Evolutionary conservation across 2,329 filamentous ascomycete species (phyloP), one percentile per base, ranked within the genome.

Genomic region (Amesomyces nigricolor): DNA sequence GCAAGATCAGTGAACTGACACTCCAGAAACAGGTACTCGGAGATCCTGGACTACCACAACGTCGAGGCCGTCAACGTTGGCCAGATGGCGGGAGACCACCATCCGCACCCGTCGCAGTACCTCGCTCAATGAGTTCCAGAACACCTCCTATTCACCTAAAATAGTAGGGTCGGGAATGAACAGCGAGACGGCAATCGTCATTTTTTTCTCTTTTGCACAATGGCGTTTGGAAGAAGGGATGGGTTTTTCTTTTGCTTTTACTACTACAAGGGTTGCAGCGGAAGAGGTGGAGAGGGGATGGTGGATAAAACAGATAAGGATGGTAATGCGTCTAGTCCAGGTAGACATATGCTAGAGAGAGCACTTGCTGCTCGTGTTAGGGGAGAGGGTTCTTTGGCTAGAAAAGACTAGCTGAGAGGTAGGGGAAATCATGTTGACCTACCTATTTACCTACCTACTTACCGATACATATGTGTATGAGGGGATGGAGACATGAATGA

Each of bases 31-130:
- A 26, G 91, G 91, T 97, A 97, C 78, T 96, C 91, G 51, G 92
- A 97, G 73, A 97, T 99, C 66, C 86, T 97, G 66, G 91, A 97
- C 73, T 97, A 96, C 74, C 94, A 97, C 76, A 96, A 97, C 68
- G 87, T 96, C 61, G 91, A 95, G 59, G 73, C 78, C 44, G 68
- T 45, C n/a, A 45, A 16, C 19, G 51, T 54, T 16, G 37, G n/a
- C 1, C 39, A 50, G n/a, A 38, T 47, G 22, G 22, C 22, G 47
- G 49, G 49, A 10, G 39, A 40, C 22, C 54, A 49, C 38, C 32
- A 35, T 13, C 32, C 8, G 4, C 22, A 26, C 22, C 22, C 22
- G 22, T 26, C 22, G 22, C 45, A 49, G 35, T 53, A 17, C 32
- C 30, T 46, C 5, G 40, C 10, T 4, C 54, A 57, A 57, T 57